Evolutionary conservation across 495 filamentous ascomycete species (phyloP), one percentile per base, ranked within the genome.

Genomic region (Penicillium daleae): DNA sequence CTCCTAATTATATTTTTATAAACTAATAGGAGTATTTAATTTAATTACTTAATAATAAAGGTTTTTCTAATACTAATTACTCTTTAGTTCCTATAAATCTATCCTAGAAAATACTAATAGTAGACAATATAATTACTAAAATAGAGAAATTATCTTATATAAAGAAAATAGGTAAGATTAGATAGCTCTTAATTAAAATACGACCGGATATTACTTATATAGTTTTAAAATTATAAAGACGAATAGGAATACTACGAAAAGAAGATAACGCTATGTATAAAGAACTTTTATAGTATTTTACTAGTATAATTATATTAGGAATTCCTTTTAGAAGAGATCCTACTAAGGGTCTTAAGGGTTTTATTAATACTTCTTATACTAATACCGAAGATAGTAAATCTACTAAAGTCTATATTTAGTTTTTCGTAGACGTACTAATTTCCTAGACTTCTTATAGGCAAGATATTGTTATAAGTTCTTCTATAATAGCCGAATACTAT

Each of bases 391-490:
- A 21, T 44, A 21, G n/a, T 7, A 44, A 44, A 44, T 44, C 33
- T 17, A 37, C 33, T 26, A 17, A 27, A 40, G 22, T 15, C 3
- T 12, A 22, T 42, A 42, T 22, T 56, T 56, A 56, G 40, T 44
- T 44, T 1, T 44, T 44, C 15, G 9, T 2, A 9, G n/a, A 9
- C 6, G 6, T 21, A 4, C 5, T 21, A 21, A 21, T 44, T 21
- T 0, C 3, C 2, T 44, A 44, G 40, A 6, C 9, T 19, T 26
- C 10, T 21, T 21, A 21, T 21, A 44, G n/a, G 2, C 21, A 56
- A 27, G 26, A 44, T 17, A 44, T 57, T 46, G 32, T 44, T 31
- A 56, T n/a, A n/a, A n/a, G n/a, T n/a, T n/a, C n/a, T n/a, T n/a
- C n/a, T n/a, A n/a, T n/a, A n/a, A n/a, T n/a, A n/a, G n/a, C n/a